These are phyloP conservation scores for Trichoderma sp. DNA, from an alignment of 2,329 filamentous ascomycete species.

Conservation along the genomic window DNA sequence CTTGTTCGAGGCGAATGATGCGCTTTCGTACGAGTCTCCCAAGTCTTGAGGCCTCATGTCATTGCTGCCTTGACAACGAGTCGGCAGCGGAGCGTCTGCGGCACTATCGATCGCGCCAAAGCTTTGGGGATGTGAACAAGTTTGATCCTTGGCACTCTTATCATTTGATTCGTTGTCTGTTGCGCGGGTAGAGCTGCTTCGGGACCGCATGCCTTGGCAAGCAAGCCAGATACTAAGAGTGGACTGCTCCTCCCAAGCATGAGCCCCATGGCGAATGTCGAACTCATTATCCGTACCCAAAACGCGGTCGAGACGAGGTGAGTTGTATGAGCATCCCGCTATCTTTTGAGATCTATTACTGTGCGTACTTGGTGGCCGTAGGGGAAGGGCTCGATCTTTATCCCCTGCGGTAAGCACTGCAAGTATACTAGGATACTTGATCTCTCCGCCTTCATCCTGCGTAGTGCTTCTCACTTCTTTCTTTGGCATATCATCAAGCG, in stretches of 20 bases:
- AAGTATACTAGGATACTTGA: not conserved
- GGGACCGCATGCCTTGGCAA: slow-evolving; percentile 40
- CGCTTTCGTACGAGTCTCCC: not conserved
- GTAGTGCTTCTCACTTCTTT: not conserved
- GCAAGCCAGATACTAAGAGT: slow-evolving; percentile 45
- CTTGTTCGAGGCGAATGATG: slow-evolving; percentile 9
- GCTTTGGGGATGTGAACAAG: slow-evolving; percentile 3
- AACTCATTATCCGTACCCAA: slow-evolving; percentile 37
- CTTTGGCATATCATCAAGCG: not conserved
- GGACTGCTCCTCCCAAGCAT: slow-evolving; percentile 42
- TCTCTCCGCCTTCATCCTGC: not conserved
- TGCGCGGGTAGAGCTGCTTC: slow-evolving; percentile 35
- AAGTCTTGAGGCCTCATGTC: not conserved
- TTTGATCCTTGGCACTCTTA: not conserved
- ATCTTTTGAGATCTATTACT: slow-evolving; percentile 26
- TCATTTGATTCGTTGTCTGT: slow-evolving; percentile 7
- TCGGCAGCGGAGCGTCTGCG: slow-evolving; percentile 25
- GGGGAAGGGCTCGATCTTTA: not conserved
- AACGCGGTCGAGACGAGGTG: slow-evolving; percentile 29
- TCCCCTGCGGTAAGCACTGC: not conserved
- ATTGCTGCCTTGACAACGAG: slow-evolving; percentile 1
- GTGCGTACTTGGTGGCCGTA: slow-evolving; percentile 17
- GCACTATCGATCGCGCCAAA: slow-evolving; percentile 30
- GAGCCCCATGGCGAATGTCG: slow-evolving; percentile 38
- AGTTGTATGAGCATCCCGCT: slow-evolving; percentile 24